These are phyloP conservation scores for Brassica napus DNA, from an alignment of 345 rosid genomes.

Conservation along the genomic window DNA sequence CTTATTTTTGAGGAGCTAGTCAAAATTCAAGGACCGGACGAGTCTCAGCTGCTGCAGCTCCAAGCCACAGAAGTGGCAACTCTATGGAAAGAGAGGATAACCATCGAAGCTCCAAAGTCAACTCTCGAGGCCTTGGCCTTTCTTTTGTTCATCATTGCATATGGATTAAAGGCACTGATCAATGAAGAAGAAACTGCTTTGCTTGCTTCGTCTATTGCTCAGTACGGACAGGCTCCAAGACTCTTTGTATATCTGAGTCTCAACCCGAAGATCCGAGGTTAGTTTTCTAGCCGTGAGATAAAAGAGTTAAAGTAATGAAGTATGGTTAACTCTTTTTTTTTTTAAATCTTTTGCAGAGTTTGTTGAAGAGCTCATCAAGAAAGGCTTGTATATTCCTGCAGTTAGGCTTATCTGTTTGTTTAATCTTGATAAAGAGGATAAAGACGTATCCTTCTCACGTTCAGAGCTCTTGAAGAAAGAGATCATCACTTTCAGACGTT, in stretches of 20 bases:
- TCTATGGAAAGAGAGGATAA: constrained; percentile 24
- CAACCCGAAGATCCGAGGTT: constrained; percentile 14
- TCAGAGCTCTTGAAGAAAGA: constrained; percentile 18
- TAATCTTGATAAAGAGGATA: neutral
- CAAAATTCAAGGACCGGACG: constrained; percentile 2
- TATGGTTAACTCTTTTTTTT: neutral
- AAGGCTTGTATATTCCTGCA: constrained; percentile 16
- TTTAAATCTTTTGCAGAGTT: constrained; percentile 18
- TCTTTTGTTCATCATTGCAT: constrained; percentile 32
- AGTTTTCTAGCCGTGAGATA: neutral
- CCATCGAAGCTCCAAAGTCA: constrained; percentile 21
- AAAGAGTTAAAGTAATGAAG: neutral
- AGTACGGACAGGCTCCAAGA: constrained; percentile 17
- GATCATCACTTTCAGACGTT: constrained; percentile 16
- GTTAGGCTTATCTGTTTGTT: constrained; percentile 20
- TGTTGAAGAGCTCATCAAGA: neutral
- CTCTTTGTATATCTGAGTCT: constrained; percentile 5
- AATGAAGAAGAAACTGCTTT: constrained; percentile 25
- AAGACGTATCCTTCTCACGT: neutral
- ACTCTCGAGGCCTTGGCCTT: constrained; percentile 28
- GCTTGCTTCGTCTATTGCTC: constrained; percentile 24
- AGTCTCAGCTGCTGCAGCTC: constrained; percentile 17
- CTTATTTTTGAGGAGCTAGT: constrained; percentile 26
- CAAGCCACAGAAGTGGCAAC: constrained; percentile 20
- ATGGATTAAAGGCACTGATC: constrained; percentile 6